A percentile compares a stretch with the other conserved stretches of the same genome.
phyloP scores from a whole-genome alignment of 306 rosid species.

The Cucumis sativus region Cucumber_9930_V3 NC_026657.2:39224001-39224500 shows the following conservation, averaged over 20 bases:
- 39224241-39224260: background rate
- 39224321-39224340: background rate
- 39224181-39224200: no score
- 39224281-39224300: background rate
- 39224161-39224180: no score
- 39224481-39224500: conserved; percentile 40
- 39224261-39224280: background rate
- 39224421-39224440: background rate
- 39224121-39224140: no score
- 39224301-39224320: background rate
- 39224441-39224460: conserved; percentile 17
- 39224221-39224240: background rate
- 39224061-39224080: no score
- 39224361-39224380: background rate
- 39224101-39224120: no score
- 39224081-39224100: no score
- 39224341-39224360: background rate
- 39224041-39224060: background rate
- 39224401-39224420: background rate
- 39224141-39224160: no score
- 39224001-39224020: background rate
- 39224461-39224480: conserved; percentile 43
- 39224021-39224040: background rate
- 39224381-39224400: background rate
- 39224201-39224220: background rate